These are phyloP conservation scores for Bombardia bombarda DNA, from an alignment of 495 filamentous ascomycete species.

Conservation along the genomic window DNA sequence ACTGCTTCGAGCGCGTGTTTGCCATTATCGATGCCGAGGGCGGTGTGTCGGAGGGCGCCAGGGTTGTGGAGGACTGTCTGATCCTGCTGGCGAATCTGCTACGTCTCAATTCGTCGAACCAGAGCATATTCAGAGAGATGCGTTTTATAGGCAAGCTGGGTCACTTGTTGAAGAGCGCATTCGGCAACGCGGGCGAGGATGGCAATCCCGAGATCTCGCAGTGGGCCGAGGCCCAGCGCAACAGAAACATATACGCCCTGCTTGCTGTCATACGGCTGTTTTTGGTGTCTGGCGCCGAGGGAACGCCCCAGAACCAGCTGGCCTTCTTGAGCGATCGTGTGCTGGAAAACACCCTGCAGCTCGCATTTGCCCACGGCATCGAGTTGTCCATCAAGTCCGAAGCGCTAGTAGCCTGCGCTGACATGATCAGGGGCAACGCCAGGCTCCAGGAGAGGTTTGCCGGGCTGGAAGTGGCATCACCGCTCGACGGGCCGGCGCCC, in stretches of 20 bases:
- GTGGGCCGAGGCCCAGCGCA: constrained; percentile 69
- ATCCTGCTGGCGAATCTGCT: constrained; percentile 85
- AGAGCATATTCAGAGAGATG: constrained; percentile 88
- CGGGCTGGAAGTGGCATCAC: constrained; percentile 63
- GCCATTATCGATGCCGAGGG: constrained; percentile 75
- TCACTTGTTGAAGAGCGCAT: constrained; percentile 57
- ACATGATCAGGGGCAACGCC: constrained; percentile 77
- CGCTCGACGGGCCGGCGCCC: constrained; percentile 38
- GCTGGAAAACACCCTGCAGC: constrained; percentile 70
- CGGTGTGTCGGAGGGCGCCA: constrained; percentile 73
- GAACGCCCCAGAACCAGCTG: constrained; percentile 75
- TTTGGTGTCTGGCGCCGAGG: constrained; percentile 67
- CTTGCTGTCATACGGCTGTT: constrained; percentile 81
- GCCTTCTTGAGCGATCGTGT: constrained; percentile 78
- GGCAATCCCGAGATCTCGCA: constrained; percentile 57
- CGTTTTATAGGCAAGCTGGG: constrained; percentile 71
- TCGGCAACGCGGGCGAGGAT: constrained; percentile 43
- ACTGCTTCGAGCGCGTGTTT: constrained; percentile 84
- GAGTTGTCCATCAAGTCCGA: constrained; percentile 74
- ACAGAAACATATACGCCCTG: constrained; percentile 88
- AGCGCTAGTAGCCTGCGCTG: constrained; percentile 77
- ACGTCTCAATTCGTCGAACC: constrained; percentile 83
- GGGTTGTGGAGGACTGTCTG: constrained; percentile 89
- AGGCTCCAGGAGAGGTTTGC: constrained; percentile 79
- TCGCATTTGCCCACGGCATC: constrained; percentile 72